A percentile compares a stretch with the other conserved stretches of the same genome.
phyloP scores from a whole-genome alignment of 2,329 filamentous ascomycete genomes.

The Botrytis fabae region DNA sequence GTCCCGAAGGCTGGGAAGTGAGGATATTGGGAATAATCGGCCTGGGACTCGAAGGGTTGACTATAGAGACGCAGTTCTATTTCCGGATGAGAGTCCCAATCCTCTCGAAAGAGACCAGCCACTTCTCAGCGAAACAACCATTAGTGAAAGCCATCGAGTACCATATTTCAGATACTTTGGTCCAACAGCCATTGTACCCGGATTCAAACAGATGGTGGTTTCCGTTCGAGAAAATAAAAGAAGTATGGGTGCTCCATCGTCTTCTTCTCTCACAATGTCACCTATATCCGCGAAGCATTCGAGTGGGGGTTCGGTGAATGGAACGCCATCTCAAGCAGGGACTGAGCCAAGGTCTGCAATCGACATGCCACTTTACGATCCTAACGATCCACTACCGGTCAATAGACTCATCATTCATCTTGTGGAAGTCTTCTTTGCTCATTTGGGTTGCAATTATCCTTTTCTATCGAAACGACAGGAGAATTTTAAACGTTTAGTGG shows the following conservation, averaged over 20 bases:
- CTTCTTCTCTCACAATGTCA: slow-evolving; percentile 33
- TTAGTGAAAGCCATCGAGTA: slow-evolving; percentile 61
- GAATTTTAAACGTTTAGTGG: slow-evolving; percentile 76
- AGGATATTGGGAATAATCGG: not conserved
- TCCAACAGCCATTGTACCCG: slow-evolving; percentile 85
- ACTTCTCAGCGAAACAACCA: not conserved
- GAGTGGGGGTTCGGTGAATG: slow-evolving; percentile 29
- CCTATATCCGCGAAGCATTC: slow-evolving; percentile 31
- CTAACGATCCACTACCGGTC: slow-evolving; percentile 67
- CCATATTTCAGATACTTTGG: slow-evolving; percentile 92
- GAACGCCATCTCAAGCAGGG: slow-evolving; percentile 30
- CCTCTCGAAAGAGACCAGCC: slow-evolving; percentile 31
- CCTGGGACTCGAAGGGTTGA: slow-evolving; percentile 5
- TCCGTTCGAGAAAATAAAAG: slow-evolving; percentile 67
- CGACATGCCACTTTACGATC: slow-evolving; percentile 72
- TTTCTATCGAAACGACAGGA: slow-evolving; percentile 66
- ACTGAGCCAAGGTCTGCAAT: slow-evolving; percentile 31
- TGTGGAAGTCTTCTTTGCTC: slow-evolving; percentile 76
- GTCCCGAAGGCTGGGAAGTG: not conserved
- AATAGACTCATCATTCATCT: slow-evolving; percentile 74
- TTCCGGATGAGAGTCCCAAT: slow-evolving; percentile 38
- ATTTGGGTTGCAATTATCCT: slow-evolving; percentile 83
- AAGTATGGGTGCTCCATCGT: slow-evolving; percentile 47
- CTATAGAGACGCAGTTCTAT: slow-evolving; percentile 33
- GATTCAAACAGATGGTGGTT: slow-evolving; percentile 90